phyloP scores from a whole-genome alignment of 192 early-diverging fungal species.

The Rhizophagus sp. region DNA sequence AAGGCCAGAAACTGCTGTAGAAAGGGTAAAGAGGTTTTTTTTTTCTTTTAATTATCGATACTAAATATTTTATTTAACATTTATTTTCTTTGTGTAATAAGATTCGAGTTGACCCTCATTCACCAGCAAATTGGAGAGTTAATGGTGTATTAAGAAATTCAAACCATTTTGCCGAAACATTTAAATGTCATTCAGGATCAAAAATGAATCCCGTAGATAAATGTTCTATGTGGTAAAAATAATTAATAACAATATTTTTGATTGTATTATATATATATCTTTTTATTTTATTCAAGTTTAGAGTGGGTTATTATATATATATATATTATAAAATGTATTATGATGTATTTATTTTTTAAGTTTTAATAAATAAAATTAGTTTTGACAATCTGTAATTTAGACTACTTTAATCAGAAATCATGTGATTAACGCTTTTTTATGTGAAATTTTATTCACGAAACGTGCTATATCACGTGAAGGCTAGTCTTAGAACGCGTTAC shows the following conservation, averaged over 20 bases:
- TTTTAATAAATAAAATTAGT: too few relatives aligned
- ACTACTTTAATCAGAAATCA: too few relatives aligned
- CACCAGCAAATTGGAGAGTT: constrained; percentile 66
- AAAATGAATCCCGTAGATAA: constrained; percentile 71
- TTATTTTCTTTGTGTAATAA: neutral
- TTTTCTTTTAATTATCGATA: neutral
- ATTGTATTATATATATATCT: too few relatives aligned
- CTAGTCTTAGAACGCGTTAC: neutral
- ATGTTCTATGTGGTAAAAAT: constrained; percentile 38
- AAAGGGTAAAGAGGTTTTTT: constrained; percentile 38
- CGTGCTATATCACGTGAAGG: neutral
- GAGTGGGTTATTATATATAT: too few relatives aligned
- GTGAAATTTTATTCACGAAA: too few relatives aligned
- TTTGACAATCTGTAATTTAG: too few relatives aligned
- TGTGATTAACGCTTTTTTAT: too few relatives aligned
- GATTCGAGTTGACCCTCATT: constrained; percentile 67
- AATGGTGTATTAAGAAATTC: constrained; percentile 70
- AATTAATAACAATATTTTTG: too few relatives aligned
- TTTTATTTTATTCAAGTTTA: too few relatives aligned
- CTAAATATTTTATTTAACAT: neutral
- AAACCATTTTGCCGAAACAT: constrained; percentile 65
- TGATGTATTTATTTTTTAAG: too few relatives aligned
- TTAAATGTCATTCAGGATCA: constrained; percentile 58
- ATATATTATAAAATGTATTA: too few relatives aligned
- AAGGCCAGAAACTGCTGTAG: constrained; percentile 46